These are phyloP conservation scores for Coemansia sp. DNA, from an alignment of 192 early-diverging fungal species.

Conservation along the genomic window DNA sequence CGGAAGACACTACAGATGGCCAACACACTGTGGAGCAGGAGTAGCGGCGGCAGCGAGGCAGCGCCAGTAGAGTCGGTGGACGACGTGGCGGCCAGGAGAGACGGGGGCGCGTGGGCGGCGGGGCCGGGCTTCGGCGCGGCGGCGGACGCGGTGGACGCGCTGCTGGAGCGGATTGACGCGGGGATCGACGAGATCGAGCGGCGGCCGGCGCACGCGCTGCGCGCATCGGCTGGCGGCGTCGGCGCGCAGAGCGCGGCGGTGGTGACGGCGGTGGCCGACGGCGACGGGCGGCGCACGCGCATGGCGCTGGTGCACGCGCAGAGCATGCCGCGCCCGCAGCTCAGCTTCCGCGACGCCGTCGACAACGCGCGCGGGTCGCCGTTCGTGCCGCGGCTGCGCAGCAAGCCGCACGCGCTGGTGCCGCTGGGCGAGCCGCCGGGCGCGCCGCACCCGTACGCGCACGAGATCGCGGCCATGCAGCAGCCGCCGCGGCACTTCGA, in stretches of 20 bases:
- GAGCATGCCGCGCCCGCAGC: conserved; percentile 83
- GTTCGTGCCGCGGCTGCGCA: conserved; percentile 76
- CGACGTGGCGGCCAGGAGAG: conserved; percentile 26
- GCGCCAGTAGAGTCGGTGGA: conserved; percentile 28
- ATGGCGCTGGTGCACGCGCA: conserved; percentile 66
- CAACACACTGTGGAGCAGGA: conserved; percentile 35
- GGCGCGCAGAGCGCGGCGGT: conserved; percentile 35
- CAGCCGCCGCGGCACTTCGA: conserved; percentile 74
- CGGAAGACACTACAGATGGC: conserved; percentile 34
- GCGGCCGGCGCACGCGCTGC: conserved; percentile 30
- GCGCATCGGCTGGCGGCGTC: conserved; percentile 18
- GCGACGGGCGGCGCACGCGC: conserved; percentile 32
- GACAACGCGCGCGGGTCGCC: conserved; percentile 82
- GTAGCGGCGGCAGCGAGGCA: conserved; percentile 9
- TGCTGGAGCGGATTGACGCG: conserved; percentile 84
- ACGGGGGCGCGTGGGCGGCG: conserved; percentile 66
- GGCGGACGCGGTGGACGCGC: conserved; percentile 75
- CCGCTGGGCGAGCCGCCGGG: conserved; percentile 61
- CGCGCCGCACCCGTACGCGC: conserved; percentile 83
- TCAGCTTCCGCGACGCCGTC: conserved; percentile 79
- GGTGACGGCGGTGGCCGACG: conserved; percentile 26
- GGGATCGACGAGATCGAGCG: conserved; percentile 69
- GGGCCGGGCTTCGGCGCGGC: conserved; percentile 64
- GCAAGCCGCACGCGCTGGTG: conserved; percentile 80
- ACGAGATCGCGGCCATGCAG: conserved; percentile 82